Evolutionary conservation across 768 basidiomycete genomes (phyloP).

Genomic region (Mrakia gelida): DNA sequence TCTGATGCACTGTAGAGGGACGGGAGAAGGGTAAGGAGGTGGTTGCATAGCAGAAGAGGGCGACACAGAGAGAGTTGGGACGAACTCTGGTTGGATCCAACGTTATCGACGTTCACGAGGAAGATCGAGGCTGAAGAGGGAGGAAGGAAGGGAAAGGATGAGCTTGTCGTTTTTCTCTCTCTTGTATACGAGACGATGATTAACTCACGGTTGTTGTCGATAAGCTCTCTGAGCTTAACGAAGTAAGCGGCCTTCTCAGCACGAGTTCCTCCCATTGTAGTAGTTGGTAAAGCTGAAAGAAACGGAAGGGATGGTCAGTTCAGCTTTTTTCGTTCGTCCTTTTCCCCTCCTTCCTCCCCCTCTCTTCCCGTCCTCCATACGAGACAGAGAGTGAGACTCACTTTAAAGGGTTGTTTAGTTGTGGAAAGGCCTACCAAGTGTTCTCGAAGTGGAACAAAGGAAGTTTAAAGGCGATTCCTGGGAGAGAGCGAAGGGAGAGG

Average conservation of each 20-base stretch:
- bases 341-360: neutral
- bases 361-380: neutral
- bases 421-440: conserved; percentile 27
- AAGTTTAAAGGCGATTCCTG: conserved; percentile 24
- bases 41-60: conserved; percentile 63
- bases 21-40: neutral
- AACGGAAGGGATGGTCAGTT: neutral
- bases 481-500: neutral
- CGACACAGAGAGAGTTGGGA: neutral
- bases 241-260: conserved; percentile 90
- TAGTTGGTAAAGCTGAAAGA: conserved; percentile 7
- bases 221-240: conserved; percentile 84
- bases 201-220: conserved; percentile 75
- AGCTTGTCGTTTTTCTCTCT: conserved; percentile 9
- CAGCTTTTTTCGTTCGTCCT: neutral
- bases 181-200: neutral
- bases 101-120: conserved; percentile 99
- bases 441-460: conserved; percentile 25
- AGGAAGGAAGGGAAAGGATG: neutral
- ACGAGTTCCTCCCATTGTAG: conserved; percentile 80
- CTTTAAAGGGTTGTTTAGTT: neutral
- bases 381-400: neutral
- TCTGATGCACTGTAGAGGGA: conserved; percentile 36
- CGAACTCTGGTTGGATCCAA: conserved; percentile 86
- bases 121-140: conserved; percentile 81